Evolutionary conservation across 108 stramenopile species (phyloP).

Genomic region (Licmophora abbreviata): DNA sequence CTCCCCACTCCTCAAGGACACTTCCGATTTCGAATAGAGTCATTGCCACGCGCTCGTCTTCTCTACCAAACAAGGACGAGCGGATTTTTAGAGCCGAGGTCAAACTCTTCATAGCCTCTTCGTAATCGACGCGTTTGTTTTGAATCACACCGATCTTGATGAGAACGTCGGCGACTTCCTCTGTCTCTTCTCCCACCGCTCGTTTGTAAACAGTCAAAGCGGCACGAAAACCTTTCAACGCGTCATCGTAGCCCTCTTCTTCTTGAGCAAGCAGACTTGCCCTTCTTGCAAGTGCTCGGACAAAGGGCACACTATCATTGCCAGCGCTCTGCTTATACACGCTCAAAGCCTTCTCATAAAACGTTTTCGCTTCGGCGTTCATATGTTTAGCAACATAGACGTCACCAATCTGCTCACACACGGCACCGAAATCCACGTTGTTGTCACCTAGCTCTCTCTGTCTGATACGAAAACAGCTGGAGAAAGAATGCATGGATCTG

Average conservation of each 20-base stretch:
- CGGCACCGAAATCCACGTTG: conserved; percentile 17
- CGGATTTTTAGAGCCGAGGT: conserved; percentile 25
- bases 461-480: conserved; percentile 17
- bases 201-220: conserved; percentile 12
- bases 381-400: conserved; percentile 16
- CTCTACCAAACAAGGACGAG: conserved; percentile 18
- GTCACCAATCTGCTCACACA: conserved; percentile 27
- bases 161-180: conserved; percentile 21
- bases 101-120: conserved; percentile 19
- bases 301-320: conserved; percentile 4
- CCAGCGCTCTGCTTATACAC: conserved; percentile 16
- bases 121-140: conserved; percentile 20
- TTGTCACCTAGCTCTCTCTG: conserved; percentile 20
- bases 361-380: conserved; percentile 21
- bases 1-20: conserved; percentile 20
- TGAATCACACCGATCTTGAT: conserved; percentile 21
- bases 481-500: conserved; percentile 24
- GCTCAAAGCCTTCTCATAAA: conserved; percentile 22
- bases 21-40: conserved; percentile 25
- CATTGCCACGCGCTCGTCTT: conserved; percentile 19
- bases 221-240: conserved; percentile 7
- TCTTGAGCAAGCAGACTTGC: conserved; percentile 5
- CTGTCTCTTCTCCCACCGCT: conserved; percentile 8
- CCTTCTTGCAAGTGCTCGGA: neutral
- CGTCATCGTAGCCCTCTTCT: conserved; percentile 17